These are phyloP conservation scores for Eucommia ulmoides DNA, from an alignment of 257 asterid genomes.

Conservation along the genomic window DNA sequence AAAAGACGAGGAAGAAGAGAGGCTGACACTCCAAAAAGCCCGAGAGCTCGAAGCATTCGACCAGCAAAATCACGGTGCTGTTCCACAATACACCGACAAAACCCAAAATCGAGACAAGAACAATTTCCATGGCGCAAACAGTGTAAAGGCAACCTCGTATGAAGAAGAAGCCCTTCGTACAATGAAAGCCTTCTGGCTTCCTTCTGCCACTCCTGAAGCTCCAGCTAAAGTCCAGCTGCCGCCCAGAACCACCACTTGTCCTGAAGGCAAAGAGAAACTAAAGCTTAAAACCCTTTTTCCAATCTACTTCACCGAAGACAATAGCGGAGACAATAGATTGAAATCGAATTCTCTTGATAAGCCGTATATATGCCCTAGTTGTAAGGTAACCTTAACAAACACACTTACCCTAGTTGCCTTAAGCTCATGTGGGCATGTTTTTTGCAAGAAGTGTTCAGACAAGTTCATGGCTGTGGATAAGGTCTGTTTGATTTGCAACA, in stretches of 20 bases:
- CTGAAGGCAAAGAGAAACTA: constrained; percentile 84
- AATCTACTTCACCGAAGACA: constrained; percentile 48
- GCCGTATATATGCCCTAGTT: constrained; percentile 76
- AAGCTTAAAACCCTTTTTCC: constrained; percentile 71
- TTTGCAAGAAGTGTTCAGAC: constrained; percentile 89
- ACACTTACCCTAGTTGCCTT: constrained; percentile 57
- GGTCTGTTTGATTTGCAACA: constrained; percentile 76
- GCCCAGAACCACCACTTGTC: constrained; percentile 56
- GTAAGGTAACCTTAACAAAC: constrained; percentile 83
- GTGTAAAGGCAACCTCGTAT: constrained; percentile 75
- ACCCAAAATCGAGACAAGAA: constrained; percentile 54
- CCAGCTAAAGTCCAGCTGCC: constrained; percentile 71
- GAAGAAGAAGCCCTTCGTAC: constrained; percentile 96
- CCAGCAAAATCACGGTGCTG: constrained; percentile 88
- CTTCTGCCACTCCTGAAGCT: constrained; percentile 94
- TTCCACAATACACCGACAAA: constrained; percentile 71
- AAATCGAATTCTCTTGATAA: constrained; percentile 45
- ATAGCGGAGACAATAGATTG: constrained; percentile 39
- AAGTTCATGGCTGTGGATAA: constrained; percentile 69
- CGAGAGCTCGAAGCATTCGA: constrained; percentile 78
- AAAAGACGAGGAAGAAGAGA: constrained; percentile 68
- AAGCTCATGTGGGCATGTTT: constrained; percentile 86
- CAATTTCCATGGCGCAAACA: constrained; percentile 93
- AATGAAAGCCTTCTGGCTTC: constrained; percentile 97
- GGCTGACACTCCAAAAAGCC: constrained; percentile 45